Percentiles rank a stretch among this genome's conserved stretches.
Evolutionary conservation across 2,329 filamentous ascomycete genomes (phyloP).

Genomic region (Alternaria triticina): DNA sequence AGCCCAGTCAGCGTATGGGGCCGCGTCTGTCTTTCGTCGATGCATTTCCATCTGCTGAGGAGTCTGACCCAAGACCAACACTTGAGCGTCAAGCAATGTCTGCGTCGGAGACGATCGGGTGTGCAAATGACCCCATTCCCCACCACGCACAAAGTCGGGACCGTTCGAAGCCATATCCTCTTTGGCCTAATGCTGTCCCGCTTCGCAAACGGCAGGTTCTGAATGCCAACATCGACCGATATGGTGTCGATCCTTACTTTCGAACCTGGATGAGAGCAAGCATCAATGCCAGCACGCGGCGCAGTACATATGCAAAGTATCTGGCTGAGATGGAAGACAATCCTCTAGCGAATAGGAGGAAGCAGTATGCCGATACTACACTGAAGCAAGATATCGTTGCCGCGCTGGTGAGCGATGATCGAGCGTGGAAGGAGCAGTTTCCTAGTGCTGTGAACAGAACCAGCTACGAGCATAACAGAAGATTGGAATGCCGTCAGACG

Average conservation of each 20-base stretch:
- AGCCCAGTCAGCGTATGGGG: not conserved
- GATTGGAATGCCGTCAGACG: slow-evolving; percentile 31
- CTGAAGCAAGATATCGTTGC: slow-evolving; percentile 6
- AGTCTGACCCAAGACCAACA: slow-evolving; percentile 5
- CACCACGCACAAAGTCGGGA: slow-evolving; percentile 21
- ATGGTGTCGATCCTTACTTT: slow-evolving; percentile 34
- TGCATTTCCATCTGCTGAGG: slow-evolving; percentile 9
- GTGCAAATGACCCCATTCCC: not conserved
- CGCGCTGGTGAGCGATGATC: slow-evolving; percentile 8
- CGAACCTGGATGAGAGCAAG: slow-evolving; percentile 33
- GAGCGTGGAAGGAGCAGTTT: slow-evolving; percentile 18
- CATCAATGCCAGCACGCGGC: slow-evolving; percentile 27
- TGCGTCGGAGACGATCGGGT: not conserved
- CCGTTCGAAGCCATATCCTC: slow-evolving; percentile 25
- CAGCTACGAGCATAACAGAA: slow-evolving; percentile 34
- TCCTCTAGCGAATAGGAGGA: slow-evolving; percentile 28
- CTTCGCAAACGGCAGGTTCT: slow-evolving; percentile 26
- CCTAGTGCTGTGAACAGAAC: slow-evolving; percentile 20
- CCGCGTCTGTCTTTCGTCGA: slow-evolving; percentile 24
- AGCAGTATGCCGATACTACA: slow-evolving; percentile 21
- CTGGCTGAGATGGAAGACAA: slow-evolving; percentile 34
- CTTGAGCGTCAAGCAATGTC: slow-evolving; percentile 12
- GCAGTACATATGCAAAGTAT: slow-evolving; percentile 31
- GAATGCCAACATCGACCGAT: slow-evolving; percentile 23
- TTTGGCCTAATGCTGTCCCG: slow-evolving; percentile 36